Percentiles rank a stretch among this genome's conserved stretches.
Conservation (phyloP, 257 asterid genomes). For the Coffea canephora region DNA sequence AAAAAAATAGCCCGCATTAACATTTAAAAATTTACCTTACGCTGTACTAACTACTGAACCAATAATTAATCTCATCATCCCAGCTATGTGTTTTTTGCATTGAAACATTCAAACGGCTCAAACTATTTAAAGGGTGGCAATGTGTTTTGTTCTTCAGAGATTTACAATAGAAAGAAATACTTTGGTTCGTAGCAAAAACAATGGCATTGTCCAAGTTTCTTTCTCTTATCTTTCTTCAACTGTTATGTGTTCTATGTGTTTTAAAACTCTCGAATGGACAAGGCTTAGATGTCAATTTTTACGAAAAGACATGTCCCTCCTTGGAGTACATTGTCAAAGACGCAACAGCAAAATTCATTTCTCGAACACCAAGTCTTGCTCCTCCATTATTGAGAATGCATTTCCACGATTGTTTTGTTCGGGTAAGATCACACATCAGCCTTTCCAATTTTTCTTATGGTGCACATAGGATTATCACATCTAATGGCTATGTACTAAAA, state of each 20-base stretch:
- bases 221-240: conserved; percentile 24
- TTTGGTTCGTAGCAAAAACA: neutral
- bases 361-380: conserved; percentile 55
- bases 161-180: neutral
- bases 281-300: conserved; percentile 43
- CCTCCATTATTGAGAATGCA: conserved; percentile 48
- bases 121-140: conserved; percentile 4
- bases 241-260: neutral
- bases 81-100: neutral
- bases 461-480: no score
- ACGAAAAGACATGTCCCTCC: conserved; percentile 50
- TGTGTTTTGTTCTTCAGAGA: neutral
- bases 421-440: conserved; percentile 9
- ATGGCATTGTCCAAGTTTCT: conserved; percentile 34
- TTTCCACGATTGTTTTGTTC: conserved; percentile 46
- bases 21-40: neutral
- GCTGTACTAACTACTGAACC: neutral
- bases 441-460: neutral
- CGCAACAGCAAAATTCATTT: conserved; percentile 28
- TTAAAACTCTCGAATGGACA: conserved; percentile 26
- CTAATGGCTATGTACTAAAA: no score
- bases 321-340: conserved; percentile 34
- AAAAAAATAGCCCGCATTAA: no score
- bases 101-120: neutral
- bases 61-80: neutral